phyloP scores from a whole-genome alignment of 768 basidiomycete species.

The Chlorophyllum brunneum region DNA sequence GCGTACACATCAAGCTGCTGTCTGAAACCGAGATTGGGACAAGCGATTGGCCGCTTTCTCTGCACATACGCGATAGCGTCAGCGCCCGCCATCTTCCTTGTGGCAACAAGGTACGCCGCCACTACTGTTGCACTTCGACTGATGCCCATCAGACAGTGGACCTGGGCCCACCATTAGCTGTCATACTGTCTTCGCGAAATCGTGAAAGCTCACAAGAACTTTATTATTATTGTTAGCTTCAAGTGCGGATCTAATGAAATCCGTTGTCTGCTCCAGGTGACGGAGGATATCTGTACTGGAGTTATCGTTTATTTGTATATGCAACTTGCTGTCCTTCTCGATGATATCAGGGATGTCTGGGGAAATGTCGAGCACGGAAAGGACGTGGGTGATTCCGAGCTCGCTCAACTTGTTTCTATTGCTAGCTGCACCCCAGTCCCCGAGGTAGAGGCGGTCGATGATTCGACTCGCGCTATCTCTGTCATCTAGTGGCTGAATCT shows the following conservation, averaged over 20 bases:
- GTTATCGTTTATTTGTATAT: conserved; percentile 37
- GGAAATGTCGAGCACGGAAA: conserved; percentile 56
- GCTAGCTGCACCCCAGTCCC: conserved; percentile 55
- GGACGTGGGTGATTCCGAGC: conserved; percentile 70
- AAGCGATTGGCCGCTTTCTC: conserved; percentile 53
- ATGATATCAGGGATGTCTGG: conserved; percentile 45
- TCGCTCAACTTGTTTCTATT: conserved; percentile 41
- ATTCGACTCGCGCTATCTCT: conserved; percentile 25
- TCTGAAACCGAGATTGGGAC: conserved; percentile 67
- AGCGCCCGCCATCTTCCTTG: conserved; percentile 44
- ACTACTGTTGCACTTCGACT: conserved; percentile 75
- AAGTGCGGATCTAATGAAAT: conserved; percentile 31
- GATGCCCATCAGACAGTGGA: conserved; percentile 75
- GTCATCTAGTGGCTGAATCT: not conserved
- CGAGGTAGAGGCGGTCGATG: conserved; percentile 54
- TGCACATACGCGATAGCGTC: conserved; percentile 56
- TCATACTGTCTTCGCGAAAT: not conserved
- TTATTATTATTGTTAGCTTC: conserved; percentile 31
- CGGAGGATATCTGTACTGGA: conserved; percentile 27
- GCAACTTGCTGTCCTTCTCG: conserved; percentile 38
- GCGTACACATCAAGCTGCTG: conserved; percentile 48
- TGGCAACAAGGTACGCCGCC: conserved; percentile 64
- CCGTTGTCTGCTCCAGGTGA: conserved; percentile 32
- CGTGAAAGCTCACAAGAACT: conserved; percentile 28
- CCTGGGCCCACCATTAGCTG: conserved; percentile 32